These are phyloP conservation scores for Bryum argenteum DNA, from an alignment of 225 moss, liverwort and hornwort genomes.

Conservation along the genomic window DNA sequence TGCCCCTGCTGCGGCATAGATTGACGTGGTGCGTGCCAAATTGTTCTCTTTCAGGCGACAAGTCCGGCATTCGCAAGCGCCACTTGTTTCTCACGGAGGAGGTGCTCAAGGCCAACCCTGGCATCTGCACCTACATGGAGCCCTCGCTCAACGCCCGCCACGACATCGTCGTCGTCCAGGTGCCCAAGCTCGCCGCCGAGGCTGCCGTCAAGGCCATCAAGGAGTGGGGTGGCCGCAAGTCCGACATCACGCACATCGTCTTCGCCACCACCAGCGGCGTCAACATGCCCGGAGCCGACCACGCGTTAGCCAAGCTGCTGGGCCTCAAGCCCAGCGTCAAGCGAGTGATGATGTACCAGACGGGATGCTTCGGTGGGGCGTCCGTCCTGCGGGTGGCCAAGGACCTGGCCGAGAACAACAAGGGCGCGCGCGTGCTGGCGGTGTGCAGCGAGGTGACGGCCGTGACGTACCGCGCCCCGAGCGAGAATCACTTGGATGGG, in stretches of 20 bases:
- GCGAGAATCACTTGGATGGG: constrained; percentile 47
- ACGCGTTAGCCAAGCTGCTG: constrained; percentile 49
- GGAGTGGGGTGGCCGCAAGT: constrained; percentile 42
- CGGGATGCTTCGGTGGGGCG: constrained; percentile 25
- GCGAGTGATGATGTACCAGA: constrained; percentile 47
- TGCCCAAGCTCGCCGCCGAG: constrained; percentile 41
- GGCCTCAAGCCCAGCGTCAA: constrained; percentile 48
- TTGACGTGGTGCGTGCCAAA: no score
- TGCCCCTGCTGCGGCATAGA: no score
- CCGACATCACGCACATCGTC: constrained; percentile 27
- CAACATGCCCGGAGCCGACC: constrained; percentile 43
- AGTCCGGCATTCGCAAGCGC: constrained; percentile 40
- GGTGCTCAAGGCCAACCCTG: constrained; percentile 44
- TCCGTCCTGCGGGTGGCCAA: constrained; percentile 14
- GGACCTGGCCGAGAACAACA: constrained; percentile 30
- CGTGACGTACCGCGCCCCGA: constrained; percentile 47
- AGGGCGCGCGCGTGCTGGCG: constrained; percentile 28
- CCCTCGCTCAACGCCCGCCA: constrained; percentile 35
- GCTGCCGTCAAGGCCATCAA: constrained; percentile 43
- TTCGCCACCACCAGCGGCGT: constrained; percentile 30
- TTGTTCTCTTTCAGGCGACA: constrained; percentile 21
- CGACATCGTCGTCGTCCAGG: constrained; percentile 40
- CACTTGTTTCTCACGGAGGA: constrained; percentile 41
- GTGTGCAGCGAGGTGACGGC: constrained; percentile 46
- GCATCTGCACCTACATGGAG: constrained; percentile 45